Percentiles rank a stretch among this genome's conserved stretches.
These are phyloP conservation scores for Rhizopus arrhizus DNA, from an alignment of 371 early-diverging fungal species.

Conservation along the genomic window DNA sequence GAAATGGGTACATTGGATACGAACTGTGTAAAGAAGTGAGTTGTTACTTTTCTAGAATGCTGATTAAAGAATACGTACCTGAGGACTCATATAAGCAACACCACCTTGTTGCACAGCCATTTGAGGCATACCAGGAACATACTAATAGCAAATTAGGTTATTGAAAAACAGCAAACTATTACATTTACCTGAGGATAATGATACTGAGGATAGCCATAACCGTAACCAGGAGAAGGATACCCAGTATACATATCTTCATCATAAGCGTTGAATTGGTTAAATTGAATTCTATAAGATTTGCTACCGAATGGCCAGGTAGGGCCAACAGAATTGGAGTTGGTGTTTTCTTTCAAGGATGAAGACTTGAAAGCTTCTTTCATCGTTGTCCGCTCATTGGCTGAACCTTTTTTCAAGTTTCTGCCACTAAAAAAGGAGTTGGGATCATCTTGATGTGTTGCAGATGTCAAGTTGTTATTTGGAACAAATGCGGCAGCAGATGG, in stretches of 20 bases:
- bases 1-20: slow-evolving; percentile 44
- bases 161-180: background rate
- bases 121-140: slow-evolving; percentile 43
- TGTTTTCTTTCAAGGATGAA: slow-evolving; percentile 33
- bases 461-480: slow-evolving; percentile 48
- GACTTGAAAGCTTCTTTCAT: slow-evolving; percentile 39
- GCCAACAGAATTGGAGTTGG: slow-evolving; percentile 39
- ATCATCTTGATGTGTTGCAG: slow-evolving; percentile 2
- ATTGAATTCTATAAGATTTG: slow-evolving; percentile 47
- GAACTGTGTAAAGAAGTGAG: slow-evolving; percentile 22
- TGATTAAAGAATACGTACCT: slow-evolving; percentile 19
- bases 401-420: slow-evolving; percentile 26
- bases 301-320: slow-evolving; percentile 59
- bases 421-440: slow-evolving; percentile 41
- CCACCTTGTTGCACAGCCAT: slow-evolving; percentile 45
- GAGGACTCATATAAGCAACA: slow-evolving; percentile 51
- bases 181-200: slow-evolving; percentile 43
- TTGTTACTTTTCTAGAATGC: too few relatives aligned
- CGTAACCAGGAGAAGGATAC: slow-evolving; percentile 46
- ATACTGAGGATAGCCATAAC: slow-evolving; percentile 51
- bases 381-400: slow-evolving; percentile 22
- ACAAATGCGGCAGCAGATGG: slow-evolving; percentile 77
- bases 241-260: slow-evolving; percentile 42
- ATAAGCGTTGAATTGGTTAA: slow-evolving; percentile 38
- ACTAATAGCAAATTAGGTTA: slow-evolving; percentile 15